These are phyloP conservation scores for Hygrophoropsis aurantiaca DNA, from an alignment of 768 basidiomycete genomes.

Conservation along the genomic window DNA sequence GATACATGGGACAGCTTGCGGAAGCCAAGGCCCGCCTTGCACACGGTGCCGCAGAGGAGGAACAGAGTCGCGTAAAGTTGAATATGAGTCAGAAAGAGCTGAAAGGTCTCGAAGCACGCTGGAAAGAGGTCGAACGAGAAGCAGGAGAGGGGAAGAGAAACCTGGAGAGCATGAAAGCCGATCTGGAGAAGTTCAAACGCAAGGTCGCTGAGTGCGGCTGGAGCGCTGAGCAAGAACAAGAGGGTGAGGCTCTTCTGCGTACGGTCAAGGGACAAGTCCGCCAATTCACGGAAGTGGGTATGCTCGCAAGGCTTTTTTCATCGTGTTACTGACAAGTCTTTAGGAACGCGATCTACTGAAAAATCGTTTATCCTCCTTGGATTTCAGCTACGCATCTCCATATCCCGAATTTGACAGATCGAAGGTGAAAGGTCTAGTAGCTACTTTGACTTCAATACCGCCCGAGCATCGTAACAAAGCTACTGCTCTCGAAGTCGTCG, in stretches of 20 bases:
- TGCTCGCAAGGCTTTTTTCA: not conserved
- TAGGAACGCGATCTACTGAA: slow-evolving; percentile 72
- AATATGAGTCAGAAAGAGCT: slow-evolving; percentile 79
- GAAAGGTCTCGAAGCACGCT: slow-evolving; percentile 68
- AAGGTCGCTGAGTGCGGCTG: slow-evolving; percentile 66
- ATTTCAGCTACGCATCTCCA: slow-evolving; percentile 83
- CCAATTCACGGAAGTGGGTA: slow-evolving; percentile 61
- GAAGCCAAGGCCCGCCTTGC: slow-evolving; percentile 75
- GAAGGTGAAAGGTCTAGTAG: slow-evolving; percentile 91
- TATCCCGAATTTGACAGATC: slow-evolving; percentile 76
- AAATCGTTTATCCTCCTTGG: slow-evolving; percentile 64
- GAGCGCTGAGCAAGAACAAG: slow-evolving; percentile 72
- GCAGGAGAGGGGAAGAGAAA: slow-evolving; percentile 74
- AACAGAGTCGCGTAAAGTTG: slow-evolving; percentile 76
- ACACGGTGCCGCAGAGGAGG: slow-evolving; percentile 79
- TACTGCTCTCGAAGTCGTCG: slow-evolving; percentile 90
- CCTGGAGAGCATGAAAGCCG: slow-evolving; percentile 55
- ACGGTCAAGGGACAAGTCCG: slow-evolving; percentile 55
- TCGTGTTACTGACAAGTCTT: slow-evolving; percentile 7
- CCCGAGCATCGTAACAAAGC: slow-evolving; percentile 72
- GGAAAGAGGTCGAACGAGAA: slow-evolving; percentile 84
- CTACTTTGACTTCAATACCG: slow-evolving; percentile 78
- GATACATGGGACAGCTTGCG: slow-evolving; percentile 95
- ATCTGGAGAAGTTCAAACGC: slow-evolving; percentile 55
- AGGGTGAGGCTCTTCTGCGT: slow-evolving; percentile 48